Conservation (phyloP, 106 monocot species). For the Dioscorea zingiberensis region DNA sequence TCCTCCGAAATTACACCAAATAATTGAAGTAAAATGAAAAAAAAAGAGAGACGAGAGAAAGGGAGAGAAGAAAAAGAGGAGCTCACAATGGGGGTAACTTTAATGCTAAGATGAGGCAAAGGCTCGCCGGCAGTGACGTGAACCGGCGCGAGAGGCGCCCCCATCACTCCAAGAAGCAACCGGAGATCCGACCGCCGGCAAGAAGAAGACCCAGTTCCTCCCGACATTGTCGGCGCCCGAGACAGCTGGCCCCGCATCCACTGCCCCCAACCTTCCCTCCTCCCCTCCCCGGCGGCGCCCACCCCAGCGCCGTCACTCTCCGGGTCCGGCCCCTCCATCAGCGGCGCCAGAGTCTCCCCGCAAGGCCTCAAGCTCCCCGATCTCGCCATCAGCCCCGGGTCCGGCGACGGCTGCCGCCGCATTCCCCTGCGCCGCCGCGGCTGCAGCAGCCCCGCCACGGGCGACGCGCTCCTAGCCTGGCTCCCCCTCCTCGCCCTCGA, state of each 20-base stretch:
- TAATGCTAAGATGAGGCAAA: constrained; percentile 53
- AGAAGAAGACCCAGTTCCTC: not conserved
- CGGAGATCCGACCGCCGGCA: constrained; percentile 55
- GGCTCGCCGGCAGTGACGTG: constrained; percentile 49
- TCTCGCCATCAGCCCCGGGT: constrained; percentile 17
- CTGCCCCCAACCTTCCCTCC: constrained; percentile 65
- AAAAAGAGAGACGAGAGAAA: not conserved
- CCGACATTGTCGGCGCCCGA: constrained; percentile 20
- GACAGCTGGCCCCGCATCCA: constrained; percentile 64
- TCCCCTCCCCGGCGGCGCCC: constrained; percentile 3
- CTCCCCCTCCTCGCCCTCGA: constrained; percentile 27
- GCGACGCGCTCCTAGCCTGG: constrained; percentile 14
- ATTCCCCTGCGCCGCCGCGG: constrained; percentile 16
- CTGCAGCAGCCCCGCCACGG: constrained; percentile 8
- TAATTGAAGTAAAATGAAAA: not conserved
- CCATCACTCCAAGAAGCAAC: constrained; percentile 89
- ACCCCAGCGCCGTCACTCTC: not conserved
- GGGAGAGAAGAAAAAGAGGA: not conserved
- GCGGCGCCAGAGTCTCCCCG: constrained; percentile 55
- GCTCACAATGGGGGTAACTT: constrained; percentile 72
- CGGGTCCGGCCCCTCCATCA: constrained; percentile 72
- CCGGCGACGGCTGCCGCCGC: constrained; percentile 1
- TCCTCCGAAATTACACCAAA: too few relatives aligned
- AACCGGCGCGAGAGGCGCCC: constrained; percentile 83
- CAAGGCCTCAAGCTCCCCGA: constrained; percentile 47